A percentile compares a stretch with the other conserved stretches of the same genome.
Conservation (phyloP, 2,329 filamentous ascomycete genomes). For the Aureobasidium zeae region DNA sequence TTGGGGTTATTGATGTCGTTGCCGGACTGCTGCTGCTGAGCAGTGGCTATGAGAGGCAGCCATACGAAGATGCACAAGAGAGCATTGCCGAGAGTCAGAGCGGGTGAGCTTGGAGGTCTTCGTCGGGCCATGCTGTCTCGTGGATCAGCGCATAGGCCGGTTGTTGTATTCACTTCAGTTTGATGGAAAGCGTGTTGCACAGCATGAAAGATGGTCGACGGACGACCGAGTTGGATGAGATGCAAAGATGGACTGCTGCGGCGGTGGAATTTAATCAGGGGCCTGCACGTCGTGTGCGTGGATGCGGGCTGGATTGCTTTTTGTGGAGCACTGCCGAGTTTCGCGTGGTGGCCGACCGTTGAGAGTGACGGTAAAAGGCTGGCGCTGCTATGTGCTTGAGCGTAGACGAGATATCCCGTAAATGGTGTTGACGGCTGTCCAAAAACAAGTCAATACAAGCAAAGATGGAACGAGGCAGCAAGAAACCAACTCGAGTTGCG, state of each 20-base stretch:
- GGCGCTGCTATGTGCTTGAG: background rate
- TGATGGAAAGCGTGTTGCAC: too few relatives aligned
- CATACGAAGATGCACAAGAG: constrained; percentile 24
- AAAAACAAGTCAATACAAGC: constrained; percentile 6
- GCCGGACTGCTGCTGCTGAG: constrained; percentile 32
- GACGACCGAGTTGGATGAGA: background rate
- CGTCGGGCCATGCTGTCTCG: constrained; percentile 25
- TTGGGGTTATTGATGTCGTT: background rate
- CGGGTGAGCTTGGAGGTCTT: constrained; percentile 23
- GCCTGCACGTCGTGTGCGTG: constrained; percentile 1
- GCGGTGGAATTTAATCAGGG: constrained; percentile 12
- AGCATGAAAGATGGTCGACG: constrained; percentile 8
- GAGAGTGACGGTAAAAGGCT: constrained; percentile 5
- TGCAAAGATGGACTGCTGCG: background rate
- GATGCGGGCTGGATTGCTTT: constrained; percentile 12
- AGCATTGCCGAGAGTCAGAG: constrained; percentile 22
- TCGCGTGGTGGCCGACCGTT: constrained; percentile 11
- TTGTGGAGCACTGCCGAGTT: constrained; percentile 14
- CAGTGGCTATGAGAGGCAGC: constrained; percentile 26
- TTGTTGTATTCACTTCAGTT: background rate
- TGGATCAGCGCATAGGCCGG: constrained; percentile 18
- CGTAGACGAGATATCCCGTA: background rate
- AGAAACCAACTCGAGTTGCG: too few relatives aligned
- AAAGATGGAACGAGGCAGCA: too few relatives aligned
- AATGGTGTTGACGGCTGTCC: constrained; percentile 6